These are phyloP conservation scores for Marvania coccoides DNA, from an alignment of 139 green algal genomes.

Conservation along the genomic window DNA sequence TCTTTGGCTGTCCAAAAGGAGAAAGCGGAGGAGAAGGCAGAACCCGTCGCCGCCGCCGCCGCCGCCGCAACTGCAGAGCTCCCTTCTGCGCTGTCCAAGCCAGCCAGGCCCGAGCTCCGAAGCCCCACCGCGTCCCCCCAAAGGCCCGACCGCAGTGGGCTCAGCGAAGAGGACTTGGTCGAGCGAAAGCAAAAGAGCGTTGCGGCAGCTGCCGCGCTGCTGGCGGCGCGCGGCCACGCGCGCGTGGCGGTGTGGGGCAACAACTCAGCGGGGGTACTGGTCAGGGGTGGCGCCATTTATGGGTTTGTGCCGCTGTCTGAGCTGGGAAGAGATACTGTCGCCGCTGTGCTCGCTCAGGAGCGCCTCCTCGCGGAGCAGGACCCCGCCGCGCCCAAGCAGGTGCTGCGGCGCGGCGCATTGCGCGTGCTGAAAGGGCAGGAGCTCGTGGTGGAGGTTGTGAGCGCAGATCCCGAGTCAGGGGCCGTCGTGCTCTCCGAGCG, in stretches of 20 bases:
- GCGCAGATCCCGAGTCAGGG: neutral
- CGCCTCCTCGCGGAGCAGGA: neutral
- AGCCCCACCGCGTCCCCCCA: neutral
- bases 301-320: constrained; percentile 18
- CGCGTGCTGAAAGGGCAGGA: neutral
- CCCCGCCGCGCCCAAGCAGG: neutral
- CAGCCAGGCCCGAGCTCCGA: neutral
- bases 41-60: neutral
- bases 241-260: constrained; percentile 16
- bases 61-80: too few species aligned
- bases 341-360: neutral
- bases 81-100: too few species aligned
- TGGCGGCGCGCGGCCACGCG: neutral
- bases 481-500: constrained; percentile 1
- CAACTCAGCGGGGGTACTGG: constrained; percentile 18
- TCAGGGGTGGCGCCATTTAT: constrained; percentile 4
- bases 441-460: neutral
- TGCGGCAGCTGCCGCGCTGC: neutral
- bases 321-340: neutral
- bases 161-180: neutral
- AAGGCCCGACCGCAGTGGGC: neutral
- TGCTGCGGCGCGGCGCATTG: neutral
- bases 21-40: too few species aligned
- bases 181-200: neutral
- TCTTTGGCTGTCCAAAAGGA: too few species aligned